Conservation (phyloP, 2,329 filamentous ascomycete species). For the Aspergillus sojae region DNA sequence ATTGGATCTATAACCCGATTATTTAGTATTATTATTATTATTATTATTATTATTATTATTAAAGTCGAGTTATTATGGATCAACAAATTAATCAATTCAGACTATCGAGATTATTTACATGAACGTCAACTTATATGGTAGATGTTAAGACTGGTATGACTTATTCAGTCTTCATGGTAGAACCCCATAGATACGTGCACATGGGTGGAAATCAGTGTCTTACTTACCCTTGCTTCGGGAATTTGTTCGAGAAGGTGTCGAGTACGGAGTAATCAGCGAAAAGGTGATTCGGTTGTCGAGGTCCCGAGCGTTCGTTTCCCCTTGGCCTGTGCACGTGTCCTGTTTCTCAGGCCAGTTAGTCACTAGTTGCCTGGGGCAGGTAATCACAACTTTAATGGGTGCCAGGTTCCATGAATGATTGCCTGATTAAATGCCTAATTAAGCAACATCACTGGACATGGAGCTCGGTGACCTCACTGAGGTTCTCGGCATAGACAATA, state of each 20-base stretch:
- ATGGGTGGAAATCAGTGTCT: neutral
- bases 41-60: too few relatives aligned
- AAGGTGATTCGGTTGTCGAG: slow-evolving; percentile 14
- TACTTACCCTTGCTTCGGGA: neutral
- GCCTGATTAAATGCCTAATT: neutral
- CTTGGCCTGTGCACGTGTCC: slow-evolving; percentile 5
- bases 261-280: neutral
- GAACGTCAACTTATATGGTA: neutral
- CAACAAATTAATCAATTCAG: too few relatives aligned
- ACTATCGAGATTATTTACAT: too few relatives aligned
- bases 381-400: neutral
- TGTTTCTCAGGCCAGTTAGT: neutral
- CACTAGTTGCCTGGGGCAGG: too few relatives aligned
- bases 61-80: too few relatives aligned
- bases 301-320: slow-evolving; percentile 7
- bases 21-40: too few relatives aligned
- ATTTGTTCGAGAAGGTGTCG: neutral
- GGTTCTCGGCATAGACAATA: neutral
- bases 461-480: too few relatives aligned
- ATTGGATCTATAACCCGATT: too few relatives aligned
- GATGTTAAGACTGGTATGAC: too few relatives aligned
- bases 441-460: neutral
- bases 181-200: neutral
- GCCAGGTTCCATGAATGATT: neutral
- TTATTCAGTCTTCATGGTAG: neutral